phyloP scores from a whole-genome alignment of 139 green algal species.

The Chlorella sp. region DNA sequence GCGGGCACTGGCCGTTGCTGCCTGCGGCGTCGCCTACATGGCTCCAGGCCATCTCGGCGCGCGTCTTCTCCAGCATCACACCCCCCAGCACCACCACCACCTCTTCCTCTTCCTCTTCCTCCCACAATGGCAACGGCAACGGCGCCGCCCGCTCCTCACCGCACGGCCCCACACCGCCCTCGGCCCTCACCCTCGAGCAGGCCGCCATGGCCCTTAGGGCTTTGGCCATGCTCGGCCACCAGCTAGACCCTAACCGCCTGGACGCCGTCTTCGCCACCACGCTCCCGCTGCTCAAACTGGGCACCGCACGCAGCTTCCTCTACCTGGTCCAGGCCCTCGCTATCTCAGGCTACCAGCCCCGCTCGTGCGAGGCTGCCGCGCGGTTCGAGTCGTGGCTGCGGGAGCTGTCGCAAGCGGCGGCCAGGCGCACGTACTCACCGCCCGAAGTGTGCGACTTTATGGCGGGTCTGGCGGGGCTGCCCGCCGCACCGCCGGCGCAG shows the following conservation, averaged over 20 bases:
- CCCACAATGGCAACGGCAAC: too few relatives aligned
- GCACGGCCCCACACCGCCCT: too few relatives aligned
- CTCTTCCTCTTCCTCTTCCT: too few relatives aligned
- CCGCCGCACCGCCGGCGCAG: not conserved
- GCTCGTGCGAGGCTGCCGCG: not conserved
- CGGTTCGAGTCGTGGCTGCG: conserved; percentile 10
- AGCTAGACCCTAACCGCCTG: not conserved
- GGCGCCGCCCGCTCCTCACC: too few relatives aligned
- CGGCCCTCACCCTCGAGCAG: too few relatives aligned
- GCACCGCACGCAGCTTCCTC: not conserved
- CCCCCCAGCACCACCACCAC: too few relatives aligned
- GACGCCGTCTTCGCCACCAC: not conserved
- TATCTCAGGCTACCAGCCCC: conserved; percentile 16
- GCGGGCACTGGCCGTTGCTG: too few relatives aligned
- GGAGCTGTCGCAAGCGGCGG: conserved; percentile 11
- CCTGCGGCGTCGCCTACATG: not conserved
- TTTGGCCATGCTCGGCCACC: conserved; percentile 1
- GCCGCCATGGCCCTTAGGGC: not conserved
- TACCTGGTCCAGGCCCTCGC: conserved; percentile 13
- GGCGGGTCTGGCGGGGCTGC: conserved; percentile 14
- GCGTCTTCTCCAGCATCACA: conserved; percentile 1
- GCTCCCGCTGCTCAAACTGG: not conserved
- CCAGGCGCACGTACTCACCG: conserved; percentile 9
- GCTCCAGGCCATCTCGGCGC: not conserved
- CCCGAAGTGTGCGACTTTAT: conserved; percentile 23